Evolutionary conservation across 139 green algal genomes (phyloP).

Genomic region (Coelastrella sp.): DNA sequence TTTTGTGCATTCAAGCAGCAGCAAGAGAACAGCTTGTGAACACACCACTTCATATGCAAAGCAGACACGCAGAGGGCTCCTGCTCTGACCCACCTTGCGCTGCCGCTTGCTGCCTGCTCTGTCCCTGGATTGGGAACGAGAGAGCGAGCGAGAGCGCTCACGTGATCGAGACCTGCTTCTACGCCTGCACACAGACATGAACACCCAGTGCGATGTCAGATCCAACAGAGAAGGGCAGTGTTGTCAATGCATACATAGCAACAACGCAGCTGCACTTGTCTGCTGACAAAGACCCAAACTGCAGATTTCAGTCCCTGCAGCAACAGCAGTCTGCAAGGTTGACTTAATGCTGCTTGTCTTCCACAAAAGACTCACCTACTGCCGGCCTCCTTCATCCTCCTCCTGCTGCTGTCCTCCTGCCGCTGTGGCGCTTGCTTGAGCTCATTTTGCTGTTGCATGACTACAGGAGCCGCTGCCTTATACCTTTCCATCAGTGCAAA

Average conservation of each 20-base stretch:
- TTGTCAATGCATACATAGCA: too few relatives aligned
- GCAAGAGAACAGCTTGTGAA: neutral
- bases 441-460: too few relatives aligned
- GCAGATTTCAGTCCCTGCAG: too few relatives aligned
- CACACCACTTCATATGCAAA: neutral
- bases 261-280: too few relatives aligned
- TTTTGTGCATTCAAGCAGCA: neutral
- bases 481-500: neutral
- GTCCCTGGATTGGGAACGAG: neutral
- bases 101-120: slow-evolving; percentile 3
- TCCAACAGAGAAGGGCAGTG: too few relatives aligned
- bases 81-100: neutral
- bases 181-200: neutral
- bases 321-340: too few relatives aligned
- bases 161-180: neutral
- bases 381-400: neutral
- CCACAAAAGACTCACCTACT: slow-evolving; percentile 24
- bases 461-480: neutral
- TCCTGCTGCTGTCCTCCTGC: slow-evolving; percentile 12
- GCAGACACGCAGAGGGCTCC: neutral
- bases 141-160: neutral
- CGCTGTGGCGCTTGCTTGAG: neutral
- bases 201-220: neutral
- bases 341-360: too few relatives aligned
- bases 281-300: too few relatives aligned